Conservation (phyloP, 176 grass and related monocot species). For the Avena sativa region DNA sequence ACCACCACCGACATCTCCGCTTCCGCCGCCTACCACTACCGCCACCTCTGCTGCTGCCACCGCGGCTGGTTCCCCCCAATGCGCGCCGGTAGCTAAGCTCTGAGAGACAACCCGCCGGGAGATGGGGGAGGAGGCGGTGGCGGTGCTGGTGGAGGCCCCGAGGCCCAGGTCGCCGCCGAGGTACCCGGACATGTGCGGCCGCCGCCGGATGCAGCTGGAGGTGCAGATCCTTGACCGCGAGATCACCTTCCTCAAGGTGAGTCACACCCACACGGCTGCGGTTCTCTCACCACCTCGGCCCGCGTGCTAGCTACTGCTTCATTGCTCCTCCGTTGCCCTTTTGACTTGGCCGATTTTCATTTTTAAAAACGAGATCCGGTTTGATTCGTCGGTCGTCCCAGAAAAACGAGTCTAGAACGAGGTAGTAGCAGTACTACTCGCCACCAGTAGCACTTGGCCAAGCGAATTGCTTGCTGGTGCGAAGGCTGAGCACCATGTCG, state of each 20-base stretch:
- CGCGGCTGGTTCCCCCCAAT: not conserved
- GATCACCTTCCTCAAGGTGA: constrained; percentile 88
- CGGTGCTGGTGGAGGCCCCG: constrained; percentile 60
- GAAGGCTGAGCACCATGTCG: not conserved
- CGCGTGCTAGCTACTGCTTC: not conserved
- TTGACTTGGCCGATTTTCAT: constrained; percentile 10
- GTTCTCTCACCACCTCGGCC: constrained; percentile 18
- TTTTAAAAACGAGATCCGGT: constrained; percentile 44
- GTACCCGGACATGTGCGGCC: constrained; percentile 92
- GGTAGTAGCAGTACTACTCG: too few species aligned
- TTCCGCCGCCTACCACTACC: not conserved
- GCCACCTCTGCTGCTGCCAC: not conserved
- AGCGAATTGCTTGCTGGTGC: not conserved
- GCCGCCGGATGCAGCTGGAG: constrained; percentile 84
- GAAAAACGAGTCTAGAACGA: constrained; percentile 9
- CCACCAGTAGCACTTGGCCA: not conserved
- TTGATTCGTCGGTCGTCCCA: constrained; percentile 9
- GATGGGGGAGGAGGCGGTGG: constrained; percentile 42
- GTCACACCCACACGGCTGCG: not conserved
- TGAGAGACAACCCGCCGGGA: not conserved
- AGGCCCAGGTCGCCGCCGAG: constrained; percentile 80
- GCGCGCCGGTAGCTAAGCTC: not conserved
- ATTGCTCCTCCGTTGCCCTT: not conserved
- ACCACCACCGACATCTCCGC: not conserved
- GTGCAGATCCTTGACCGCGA: constrained; percentile 95